phyloP scores from a whole-genome alignment of 2,329 filamentous ascomycete species.

The Ophiostoma fasciatum region DNA sequence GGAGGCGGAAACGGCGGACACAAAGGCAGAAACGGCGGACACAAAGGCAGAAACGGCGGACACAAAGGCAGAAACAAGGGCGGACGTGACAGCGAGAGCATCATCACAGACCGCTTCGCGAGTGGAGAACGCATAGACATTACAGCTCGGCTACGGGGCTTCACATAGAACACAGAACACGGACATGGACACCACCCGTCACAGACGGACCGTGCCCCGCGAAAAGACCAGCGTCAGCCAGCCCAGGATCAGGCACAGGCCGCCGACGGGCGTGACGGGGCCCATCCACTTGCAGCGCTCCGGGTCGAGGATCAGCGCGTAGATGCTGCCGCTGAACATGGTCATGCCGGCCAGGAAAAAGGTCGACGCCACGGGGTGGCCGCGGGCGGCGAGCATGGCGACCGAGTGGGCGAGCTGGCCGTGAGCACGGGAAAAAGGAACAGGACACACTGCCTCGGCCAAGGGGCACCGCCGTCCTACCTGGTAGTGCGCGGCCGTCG shows the following conservation, averaged over 20 bases:
- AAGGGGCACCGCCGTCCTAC: too few species aligned
- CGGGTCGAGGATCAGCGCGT: slow-evolving; percentile 47
- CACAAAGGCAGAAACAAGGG: too few species aligned
- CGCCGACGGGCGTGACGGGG: slow-evolving; percentile 50
- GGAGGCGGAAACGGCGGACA: too few species aligned
- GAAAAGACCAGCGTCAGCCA: slow-evolving; percentile 32
- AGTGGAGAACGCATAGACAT: too few species aligned
- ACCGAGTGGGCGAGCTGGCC: slow-evolving; percentile 47
- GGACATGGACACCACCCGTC: background rate
- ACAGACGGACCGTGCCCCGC: slow-evolving; percentile 8
- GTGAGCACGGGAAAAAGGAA: background rate
- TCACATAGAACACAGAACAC: too few species aligned
- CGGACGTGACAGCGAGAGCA: too few species aligned
- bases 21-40: too few species aligned
- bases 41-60: too few species aligned
- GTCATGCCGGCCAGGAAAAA: slow-evolving; percentile 52
- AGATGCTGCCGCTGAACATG: slow-evolving; percentile 52
- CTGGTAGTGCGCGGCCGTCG: slow-evolving; percentile 54
- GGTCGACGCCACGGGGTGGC: slow-evolving; percentile 38
- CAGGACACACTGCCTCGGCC: too few species aligned
- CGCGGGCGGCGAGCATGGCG: slow-evolving; percentile 42
- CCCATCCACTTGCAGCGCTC: slow-evolving; percentile 43
- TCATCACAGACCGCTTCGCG: too few species aligned
- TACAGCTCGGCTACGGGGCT: too few species aligned
- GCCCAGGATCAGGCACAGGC: slow-evolving; percentile 48